phyloP scores from a whole-genome alignment of 2,329 filamentous ascomycete genomes.

The Trichothecium roseum region DNA sequence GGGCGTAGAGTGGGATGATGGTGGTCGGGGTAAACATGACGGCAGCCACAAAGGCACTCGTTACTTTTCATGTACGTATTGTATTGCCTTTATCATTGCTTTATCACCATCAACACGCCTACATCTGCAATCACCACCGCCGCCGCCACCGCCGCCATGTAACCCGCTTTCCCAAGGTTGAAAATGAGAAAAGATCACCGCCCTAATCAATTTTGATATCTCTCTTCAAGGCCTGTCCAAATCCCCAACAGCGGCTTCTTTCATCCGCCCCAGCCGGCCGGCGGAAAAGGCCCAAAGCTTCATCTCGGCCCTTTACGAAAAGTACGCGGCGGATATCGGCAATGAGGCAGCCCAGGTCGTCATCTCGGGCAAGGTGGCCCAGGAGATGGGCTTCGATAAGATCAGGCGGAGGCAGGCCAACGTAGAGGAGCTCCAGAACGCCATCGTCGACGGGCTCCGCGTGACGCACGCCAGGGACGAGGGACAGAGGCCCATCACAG shows the following conservation, averaged over 20 bases:
- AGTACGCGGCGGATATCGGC: constrained; percentile 42
- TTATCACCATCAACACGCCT: constrained; percentile 35
- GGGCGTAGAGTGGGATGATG: constrained; percentile 94
- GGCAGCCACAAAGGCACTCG: constrained; percentile 68
- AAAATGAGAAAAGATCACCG: too few relatives aligned
- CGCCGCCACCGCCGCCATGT: too few relatives aligned
- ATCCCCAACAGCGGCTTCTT: constrained; percentile 67
- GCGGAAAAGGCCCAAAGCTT: constrained; percentile 62
- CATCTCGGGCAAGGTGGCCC: constrained; percentile 72
- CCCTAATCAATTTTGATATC: neutral
- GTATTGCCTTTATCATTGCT: neutral
- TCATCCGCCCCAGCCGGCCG: constrained; percentile 68
- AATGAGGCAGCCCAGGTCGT: constrained; percentile 40
- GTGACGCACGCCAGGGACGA: constrained; percentile 34
- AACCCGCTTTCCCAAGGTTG: too few relatives aligned
- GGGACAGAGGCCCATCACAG: constrained; percentile 27
- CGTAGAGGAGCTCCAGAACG: constrained; percentile 66
- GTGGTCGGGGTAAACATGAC: constrained; percentile 77
- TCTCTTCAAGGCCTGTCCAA: constrained; percentile 43
- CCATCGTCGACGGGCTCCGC: constrained; percentile 69
- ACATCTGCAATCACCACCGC: constrained; percentile 55
- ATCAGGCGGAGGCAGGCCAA: constrained; percentile 70
- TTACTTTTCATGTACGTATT: constrained; percentile 68
- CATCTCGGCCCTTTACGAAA: constrained; percentile 67
- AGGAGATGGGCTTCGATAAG: constrained; percentile 94